Evolutionary conservation across 1,139 yeast genomes (phyloP).

Genomic region (Casaregolazyma suthepensis): DNA sequence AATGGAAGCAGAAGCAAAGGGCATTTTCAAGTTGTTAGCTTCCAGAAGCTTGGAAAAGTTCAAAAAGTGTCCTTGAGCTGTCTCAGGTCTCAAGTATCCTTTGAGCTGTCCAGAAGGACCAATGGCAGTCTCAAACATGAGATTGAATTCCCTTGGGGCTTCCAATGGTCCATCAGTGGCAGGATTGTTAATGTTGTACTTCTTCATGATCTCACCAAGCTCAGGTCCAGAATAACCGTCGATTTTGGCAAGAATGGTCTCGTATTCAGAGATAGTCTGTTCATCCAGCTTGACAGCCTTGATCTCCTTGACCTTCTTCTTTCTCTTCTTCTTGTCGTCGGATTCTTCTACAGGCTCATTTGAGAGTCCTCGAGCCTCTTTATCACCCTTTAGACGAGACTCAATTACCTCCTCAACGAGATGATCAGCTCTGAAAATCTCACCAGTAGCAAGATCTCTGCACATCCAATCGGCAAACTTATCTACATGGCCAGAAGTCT

Average conservation of each 20-base stretch:
- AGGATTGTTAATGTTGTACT: conserved; percentile 84
- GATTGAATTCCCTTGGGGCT: conserved; percentile 90
- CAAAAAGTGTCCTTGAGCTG: conserved; percentile 98
- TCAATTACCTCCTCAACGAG: conserved; percentile 96
- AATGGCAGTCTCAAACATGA: conserved; percentile 98
- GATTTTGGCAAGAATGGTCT: conserved; percentile 74
- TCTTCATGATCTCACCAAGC: conserved; percentile 78
- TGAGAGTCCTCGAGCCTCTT: conserved; percentile 81
- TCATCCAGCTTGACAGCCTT: conserved; percentile 89
- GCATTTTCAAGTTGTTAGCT: conserved; percentile 94
- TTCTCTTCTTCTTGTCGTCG: conserved; percentile 60
- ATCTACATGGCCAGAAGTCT: conserved; percentile 98
- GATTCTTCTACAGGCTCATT: conserved; percentile 51
- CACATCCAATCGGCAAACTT: conserved; percentile 99
- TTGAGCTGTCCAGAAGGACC: conserved; percentile 97
- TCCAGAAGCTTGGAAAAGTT: conserved; percentile 92
- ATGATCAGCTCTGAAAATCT: conserved; percentile 98
- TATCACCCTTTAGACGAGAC: conserved; percentile 91
- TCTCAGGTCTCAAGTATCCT: conserved; percentile 97
- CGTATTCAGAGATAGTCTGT: conserved; percentile 69
- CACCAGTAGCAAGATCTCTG: conserved; percentile 91
- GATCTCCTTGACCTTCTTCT: conserved; percentile 93
- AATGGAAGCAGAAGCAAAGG: conserved; percentile 97
- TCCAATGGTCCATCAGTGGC: conserved; percentile 80
- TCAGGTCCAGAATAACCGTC: conserved; percentile 93